Conservation (phyloP, 129 eudicot genomes). For the Chrysanthemum seticuspe region DNA sequence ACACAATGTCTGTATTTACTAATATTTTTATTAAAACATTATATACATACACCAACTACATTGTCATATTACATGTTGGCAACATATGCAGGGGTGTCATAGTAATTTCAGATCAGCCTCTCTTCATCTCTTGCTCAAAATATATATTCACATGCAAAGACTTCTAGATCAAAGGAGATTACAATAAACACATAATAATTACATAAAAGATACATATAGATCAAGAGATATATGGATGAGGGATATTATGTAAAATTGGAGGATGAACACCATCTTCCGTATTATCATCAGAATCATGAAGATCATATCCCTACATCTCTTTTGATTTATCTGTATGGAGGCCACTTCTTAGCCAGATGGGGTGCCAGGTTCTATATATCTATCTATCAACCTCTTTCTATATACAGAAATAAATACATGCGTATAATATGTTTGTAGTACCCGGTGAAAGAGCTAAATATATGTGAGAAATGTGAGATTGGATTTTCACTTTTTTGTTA, state of each 20-base stretch:
- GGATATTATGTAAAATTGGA: conserved; percentile 20
- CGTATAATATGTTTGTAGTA: neutral
- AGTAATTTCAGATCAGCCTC: conserved; percentile 20
- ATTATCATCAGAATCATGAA: conserved; percentile 17
- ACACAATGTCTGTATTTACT: neutral
- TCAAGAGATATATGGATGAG: conserved; percentile 20
- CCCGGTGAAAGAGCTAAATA: no score
- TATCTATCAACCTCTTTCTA: neutral
- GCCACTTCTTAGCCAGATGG: conserved; percentile 97
- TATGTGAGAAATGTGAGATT: no score
- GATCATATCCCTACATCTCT: conserved; percentile 46
- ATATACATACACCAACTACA: neutral
- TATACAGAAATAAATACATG: neutral
- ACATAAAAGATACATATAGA: neutral
- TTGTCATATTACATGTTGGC: conserved; percentile 20
- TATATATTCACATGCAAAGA: conserved; percentile 9
- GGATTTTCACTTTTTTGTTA: no score
- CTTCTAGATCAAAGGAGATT: conserved; percentile 14
- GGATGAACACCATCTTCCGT: conserved; percentile 26
- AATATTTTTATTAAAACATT: neutral
- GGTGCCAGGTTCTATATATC: conserved; percentile 72
- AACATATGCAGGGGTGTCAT: conserved; percentile 17
- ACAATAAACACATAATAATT: neutral
- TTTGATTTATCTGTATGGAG: conserved; percentile 53
- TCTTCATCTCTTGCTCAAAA: no score